These are phyloP conservation scores for Gamsiella multidivaricata DNA, from an alignment of 192 early-diverging fungal genomes.

Conservation along the genomic window DNA sequence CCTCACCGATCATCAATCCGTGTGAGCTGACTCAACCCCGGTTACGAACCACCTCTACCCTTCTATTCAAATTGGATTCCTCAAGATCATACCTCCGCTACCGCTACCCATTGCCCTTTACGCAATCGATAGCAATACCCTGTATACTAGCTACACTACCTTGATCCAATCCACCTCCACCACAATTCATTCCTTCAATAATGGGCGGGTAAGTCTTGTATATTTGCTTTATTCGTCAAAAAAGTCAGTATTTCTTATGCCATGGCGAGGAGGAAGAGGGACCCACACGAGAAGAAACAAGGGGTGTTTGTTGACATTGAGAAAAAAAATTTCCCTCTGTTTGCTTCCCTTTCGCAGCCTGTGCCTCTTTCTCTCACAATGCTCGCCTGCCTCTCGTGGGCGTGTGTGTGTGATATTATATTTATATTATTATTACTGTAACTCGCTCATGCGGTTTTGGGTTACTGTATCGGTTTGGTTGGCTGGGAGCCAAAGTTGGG, in stretches of 20 bases:
- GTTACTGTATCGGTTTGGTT: neutral
- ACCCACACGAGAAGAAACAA: slow-evolving; percentile 2
- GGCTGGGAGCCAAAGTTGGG: neutral
- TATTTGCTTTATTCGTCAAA: neutral
- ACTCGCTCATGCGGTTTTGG: slow-evolving; percentile 6
- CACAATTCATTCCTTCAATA: slow-evolving; percentile 31
- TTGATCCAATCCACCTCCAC: slow-evolving; percentile 12
- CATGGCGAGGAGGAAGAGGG: neutral
- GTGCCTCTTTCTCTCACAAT: slow-evolving; percentile 18
- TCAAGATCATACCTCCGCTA: slow-evolving; percentile 51
- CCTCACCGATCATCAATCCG: slow-evolving; percentile 12
- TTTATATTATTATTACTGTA: too few species aligned
- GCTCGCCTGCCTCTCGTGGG: too few species aligned
- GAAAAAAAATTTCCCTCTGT: slow-evolving; percentile 28
- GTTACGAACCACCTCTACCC: neutral
- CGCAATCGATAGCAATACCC: slow-evolving; percentile 53
- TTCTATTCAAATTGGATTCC: slow-evolving; percentile 52
- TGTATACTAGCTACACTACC: slow-evolving; percentile 1
- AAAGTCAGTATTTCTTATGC: neutral
- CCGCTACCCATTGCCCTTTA: slow-evolving; percentile 54
- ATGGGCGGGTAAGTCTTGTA: slow-evolving; percentile 47
- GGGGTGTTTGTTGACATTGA: slow-evolving; percentile 49
- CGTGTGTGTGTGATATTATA: slow-evolving; percentile 2
- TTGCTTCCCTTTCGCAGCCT: neutral
- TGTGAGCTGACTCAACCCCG: slow-evolving; percentile 37